Conservation (phyloP, 768 basidiomycete species). For the Chalciporus piperatus region DNA sequence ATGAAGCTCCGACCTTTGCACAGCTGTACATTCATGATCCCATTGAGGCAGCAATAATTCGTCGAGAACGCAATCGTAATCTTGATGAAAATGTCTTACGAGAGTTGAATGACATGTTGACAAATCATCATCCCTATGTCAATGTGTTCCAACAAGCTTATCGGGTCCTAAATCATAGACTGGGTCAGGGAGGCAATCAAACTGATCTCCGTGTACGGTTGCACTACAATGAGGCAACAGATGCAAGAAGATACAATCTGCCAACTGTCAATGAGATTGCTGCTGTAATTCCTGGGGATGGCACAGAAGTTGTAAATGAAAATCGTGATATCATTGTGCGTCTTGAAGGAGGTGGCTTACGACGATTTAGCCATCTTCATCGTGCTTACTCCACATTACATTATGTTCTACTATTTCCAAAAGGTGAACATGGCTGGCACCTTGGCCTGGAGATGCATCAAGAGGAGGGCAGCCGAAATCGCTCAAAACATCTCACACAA, state of each 20-base stretch:
- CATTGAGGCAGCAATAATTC: conserved; percentile 27
- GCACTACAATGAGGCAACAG: conserved; percentile 10
- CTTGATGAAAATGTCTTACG: conserved; percentile 19
- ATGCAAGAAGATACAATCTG: conserved; percentile 41
- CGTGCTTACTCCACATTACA: conserved; percentile 38
- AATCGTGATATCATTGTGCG: conserved; percentile 36
- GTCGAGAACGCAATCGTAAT: conserved; percentile 23
- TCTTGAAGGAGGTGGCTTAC: conserved; percentile 22
- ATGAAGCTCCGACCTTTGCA: conserved; percentile 29
- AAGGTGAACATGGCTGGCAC: conserved; percentile 40
- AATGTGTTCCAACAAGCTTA: conserved; percentile 32
- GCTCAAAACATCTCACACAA: conserved; percentile 28
- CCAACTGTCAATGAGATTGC: conserved; percentile 44
- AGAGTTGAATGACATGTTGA: conserved; percentile 24
- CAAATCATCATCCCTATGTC: conserved; percentile 24
- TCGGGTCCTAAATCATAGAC: conserved; percentile 28
- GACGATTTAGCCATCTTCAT: conserved; percentile 33
- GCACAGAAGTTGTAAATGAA: conserved; percentile 3
- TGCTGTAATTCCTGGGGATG: conserved; percentile 38
- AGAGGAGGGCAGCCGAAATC: neutral
- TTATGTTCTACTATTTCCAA: conserved; percentile 45
- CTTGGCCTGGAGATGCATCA: conserved; percentile 12
- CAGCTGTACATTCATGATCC: conserved; percentile 45
- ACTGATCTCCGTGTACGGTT: conserved; percentile 9
- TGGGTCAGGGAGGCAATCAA: conserved; percentile 13